Base-by-base conservation (phyloP, 2,329 filamentous ascomycete genomes). In the Botrytis squamosa region DNA sequence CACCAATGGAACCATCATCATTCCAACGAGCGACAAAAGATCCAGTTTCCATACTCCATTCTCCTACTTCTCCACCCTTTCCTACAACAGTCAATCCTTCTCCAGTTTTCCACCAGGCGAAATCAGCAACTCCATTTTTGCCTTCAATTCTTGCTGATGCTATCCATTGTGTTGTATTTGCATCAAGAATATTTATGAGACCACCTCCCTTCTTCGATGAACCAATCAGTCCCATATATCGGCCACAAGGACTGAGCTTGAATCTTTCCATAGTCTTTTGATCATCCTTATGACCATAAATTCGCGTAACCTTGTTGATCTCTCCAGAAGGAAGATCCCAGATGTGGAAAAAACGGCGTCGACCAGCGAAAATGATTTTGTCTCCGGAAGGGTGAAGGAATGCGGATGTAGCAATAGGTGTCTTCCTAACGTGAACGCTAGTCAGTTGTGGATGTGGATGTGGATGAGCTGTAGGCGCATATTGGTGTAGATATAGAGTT, bases 251-350 rank as follows among this genome's bases (percentile, higher is more conserved):
- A 64, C 93, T 97, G 40, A 97, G 85, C 78, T 92, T 93, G 86
- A 99, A 97, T 44, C 87, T 87, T 82, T 98, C 96, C 94, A 98
- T 98, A 59, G 89, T 92, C 79, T 91, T 92, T 82, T 98, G 95
- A 82, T 97, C 93, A 72, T 93, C 88, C 77, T 91, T 86, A 77
- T 94, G 91, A 76, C 94, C 89, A 80, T 92, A 88, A 74, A 96
- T 85, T 81, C 92, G 87, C 78, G 89, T 90, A 63, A 97, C 88
- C 83, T 97, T 97, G 79, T 95, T 92, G 67, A 99, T 90, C 20
- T 87, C 85, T 62, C 96, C 96, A 0, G 92, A 91, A 62, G 91
- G 86, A 38, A 99, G 87, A 80, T 98, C 91, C 96, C 96, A 99
- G 77, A 92, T 91, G 83, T 98, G 96, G 83, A 98, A 98, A 85